Evolutionary conservation across 2,329 filamentous ascomycete genomes (phyloP).

Genomic region (Arthroderma sp.): DNA sequence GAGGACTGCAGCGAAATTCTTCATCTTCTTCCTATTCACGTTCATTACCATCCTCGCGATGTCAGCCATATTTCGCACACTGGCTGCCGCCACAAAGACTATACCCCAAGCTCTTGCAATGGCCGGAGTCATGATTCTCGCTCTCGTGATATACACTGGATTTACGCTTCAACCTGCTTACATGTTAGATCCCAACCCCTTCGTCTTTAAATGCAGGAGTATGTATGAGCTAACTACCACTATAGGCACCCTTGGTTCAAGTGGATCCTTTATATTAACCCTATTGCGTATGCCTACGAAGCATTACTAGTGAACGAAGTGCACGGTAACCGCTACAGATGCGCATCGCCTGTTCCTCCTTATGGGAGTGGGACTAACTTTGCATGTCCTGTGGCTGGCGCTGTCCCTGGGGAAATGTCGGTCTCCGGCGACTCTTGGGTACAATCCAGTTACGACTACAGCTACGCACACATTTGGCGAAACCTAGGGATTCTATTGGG

Average conservation of each 20-base stretch:
- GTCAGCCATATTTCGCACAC: conserved; percentile 47
- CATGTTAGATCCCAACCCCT: conserved; percentile 13
- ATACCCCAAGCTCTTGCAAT: conserved; percentile 52
- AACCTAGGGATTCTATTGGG: conserved; percentile 58
- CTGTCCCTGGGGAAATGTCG: conserved; percentile 41
- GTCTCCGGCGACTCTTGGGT: conserved; percentile 54
- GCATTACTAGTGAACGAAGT: conserved; percentile 48
- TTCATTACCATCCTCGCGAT: conserved; percentile 48
- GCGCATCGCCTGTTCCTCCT: conserved; percentile 37
- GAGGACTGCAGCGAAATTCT: conserved; percentile 40
- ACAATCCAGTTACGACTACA: conserved; percentile 44
- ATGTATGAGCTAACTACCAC: conserved; percentile 13
- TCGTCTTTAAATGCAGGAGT: background rate
- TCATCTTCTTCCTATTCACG: conserved; percentile 52
- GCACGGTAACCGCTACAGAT: conserved; percentile 45
- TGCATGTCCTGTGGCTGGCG: conserved; percentile 44
- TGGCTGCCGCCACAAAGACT: conserved; percentile 48
- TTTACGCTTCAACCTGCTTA: conserved; percentile 44
- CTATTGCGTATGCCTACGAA: conserved; percentile 54
- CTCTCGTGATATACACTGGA: conserved; percentile 55
- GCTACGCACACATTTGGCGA: conserved; percentile 48
- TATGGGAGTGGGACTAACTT: conserved; percentile 40
- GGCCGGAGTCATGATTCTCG: conserved; percentile 42
- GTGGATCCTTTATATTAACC: conserved; percentile 57
- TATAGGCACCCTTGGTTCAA: conserved; percentile 48